phyloP scores from a whole-genome alignment of 768 basidiomycete species.

The Termitomyces heimii region DNA sequence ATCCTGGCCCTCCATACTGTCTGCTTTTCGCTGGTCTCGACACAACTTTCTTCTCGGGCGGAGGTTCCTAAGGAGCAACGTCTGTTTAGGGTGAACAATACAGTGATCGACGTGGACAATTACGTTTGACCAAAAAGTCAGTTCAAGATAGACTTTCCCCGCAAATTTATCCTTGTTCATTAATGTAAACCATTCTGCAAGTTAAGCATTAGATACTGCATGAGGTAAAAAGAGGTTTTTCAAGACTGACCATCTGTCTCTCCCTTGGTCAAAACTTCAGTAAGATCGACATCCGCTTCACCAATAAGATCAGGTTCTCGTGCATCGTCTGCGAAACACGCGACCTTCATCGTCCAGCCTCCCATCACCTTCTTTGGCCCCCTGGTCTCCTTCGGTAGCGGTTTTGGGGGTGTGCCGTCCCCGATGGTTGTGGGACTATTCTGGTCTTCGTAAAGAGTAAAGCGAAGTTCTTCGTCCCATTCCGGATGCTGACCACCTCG shows the following conservation, averaged over 20 bases:
- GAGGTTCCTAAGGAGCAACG: conserved; percentile 43
- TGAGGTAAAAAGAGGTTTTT: not conserved
- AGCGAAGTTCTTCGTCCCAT: conserved; percentile 98
- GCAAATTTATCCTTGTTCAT: conserved; percentile 89
- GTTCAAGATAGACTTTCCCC: conserved; percentile 92
- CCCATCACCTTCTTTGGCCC: conserved; percentile 54
- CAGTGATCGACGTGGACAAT: conserved; percentile 22
- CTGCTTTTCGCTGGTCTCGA: conserved; percentile 45
- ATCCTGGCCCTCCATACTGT: conserved; percentile 76
- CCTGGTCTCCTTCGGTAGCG: conserved; percentile 58
- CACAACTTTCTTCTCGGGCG: conserved; percentile 63
- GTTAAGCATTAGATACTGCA: not conserved
- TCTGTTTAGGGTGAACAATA: not conserved
- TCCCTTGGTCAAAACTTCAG: conserved; percentile 87
- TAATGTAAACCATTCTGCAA: conserved; percentile 88
- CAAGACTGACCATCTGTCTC: conserved; percentile 87
- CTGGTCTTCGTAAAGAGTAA: conserved; percentile 77
- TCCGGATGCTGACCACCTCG: conserved; percentile 97
- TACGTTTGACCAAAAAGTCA: conserved; percentile 96
- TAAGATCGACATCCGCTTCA: conserved; percentile 82
- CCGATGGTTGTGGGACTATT: conserved; percentile 38
- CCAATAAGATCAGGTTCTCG: conserved; percentile 96
- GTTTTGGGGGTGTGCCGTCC: conserved; percentile 54
- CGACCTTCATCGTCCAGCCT: conserved; percentile 68
- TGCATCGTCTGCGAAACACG: conserved; percentile 92